Conservation (phyloP, 2,329 filamentous ascomycete species). For the Hortaea werneckii region DNA sequence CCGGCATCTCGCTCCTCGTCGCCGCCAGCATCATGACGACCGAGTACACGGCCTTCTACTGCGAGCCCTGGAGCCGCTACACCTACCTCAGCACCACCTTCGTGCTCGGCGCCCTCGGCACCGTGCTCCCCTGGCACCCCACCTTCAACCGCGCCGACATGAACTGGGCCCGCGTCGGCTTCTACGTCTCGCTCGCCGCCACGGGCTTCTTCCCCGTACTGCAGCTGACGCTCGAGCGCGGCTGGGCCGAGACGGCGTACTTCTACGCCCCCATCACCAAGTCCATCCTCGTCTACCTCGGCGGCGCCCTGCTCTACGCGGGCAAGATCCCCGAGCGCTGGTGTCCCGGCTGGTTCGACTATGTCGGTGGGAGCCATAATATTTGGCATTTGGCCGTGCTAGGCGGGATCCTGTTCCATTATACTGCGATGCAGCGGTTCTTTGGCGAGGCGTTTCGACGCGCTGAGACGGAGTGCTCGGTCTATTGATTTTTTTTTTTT, state of each 20-base stretch:
- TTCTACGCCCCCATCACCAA: slow-evolving; percentile 86
- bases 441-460: slow-evolving; percentile 50
- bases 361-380: slow-evolving; percentile 90
- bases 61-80: slow-evolving; percentile 79
- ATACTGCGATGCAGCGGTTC: slow-evolving; percentile 89
- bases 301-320: slow-evolving; percentile 78
- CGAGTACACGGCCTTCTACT: slow-evolving; percentile 98
- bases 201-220: slow-evolving; percentile 84
- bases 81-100: slow-evolving; percentile 76
- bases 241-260: slow-evolving; percentile 67
- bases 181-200: slow-evolving; percentile 76
- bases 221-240: slow-evolving; percentile 70
- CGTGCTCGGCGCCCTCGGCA: slow-evolving; percentile 70
- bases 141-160: slow-evolving; percentile 87
- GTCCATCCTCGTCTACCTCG: slow-evolving; percentile 74
- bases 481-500: slow-evolving; percentile 12
- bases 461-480: slow-evolving; percentile 20
- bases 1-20: slow-evolving; percentile 88
- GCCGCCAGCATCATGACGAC: slow-evolving; percentile 96
- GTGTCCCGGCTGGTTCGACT: slow-evolving; percentile 88
- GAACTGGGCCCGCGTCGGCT: slow-evolving; percentile 84
- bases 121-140: slow-evolving; percentile 91
- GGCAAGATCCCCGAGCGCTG: slow-evolving; percentile 88
- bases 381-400: slow-evolving; percentile 94
- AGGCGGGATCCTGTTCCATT: slow-evolving; percentile 94